Percentiles rank a stretch among this genome's conserved stretches.
These are phyloP conservation scores for Phytophthora pistaciae DNA, from an alignment of 352 stramenopile species.

Conservation along the genomic window DNA sequence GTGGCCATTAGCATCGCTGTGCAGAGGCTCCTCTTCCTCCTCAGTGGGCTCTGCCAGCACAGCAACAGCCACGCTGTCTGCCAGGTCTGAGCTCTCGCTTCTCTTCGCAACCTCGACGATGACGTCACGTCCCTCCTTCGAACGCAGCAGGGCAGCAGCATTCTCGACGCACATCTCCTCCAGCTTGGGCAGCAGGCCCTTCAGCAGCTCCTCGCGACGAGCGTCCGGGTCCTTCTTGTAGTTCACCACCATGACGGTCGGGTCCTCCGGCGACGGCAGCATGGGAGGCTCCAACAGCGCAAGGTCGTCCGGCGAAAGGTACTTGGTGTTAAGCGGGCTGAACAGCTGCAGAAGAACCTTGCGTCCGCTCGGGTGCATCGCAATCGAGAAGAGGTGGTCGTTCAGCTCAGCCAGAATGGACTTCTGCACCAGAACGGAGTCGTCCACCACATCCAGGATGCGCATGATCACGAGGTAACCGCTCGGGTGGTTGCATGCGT, in stretches of 20 bases:
- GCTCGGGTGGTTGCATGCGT: slow-evolving; percentile 91
- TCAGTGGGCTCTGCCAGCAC: slow-evolving; percentile 50
- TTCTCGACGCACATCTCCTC: slow-evolving; percentile 80
- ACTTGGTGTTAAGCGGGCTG: slow-evolving; percentile 85
- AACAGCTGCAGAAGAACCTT: slow-evolving; percentile 87
- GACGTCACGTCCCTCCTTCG: slow-evolving; percentile 84
- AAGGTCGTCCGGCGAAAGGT: slow-evolving; percentile 84
- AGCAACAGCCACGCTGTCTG: slow-evolving; percentile 53
- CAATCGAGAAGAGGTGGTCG: slow-evolving; percentile 74
- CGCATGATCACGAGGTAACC: slow-evolving; percentile 92
- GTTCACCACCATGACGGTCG: slow-evolving; percentile 72
- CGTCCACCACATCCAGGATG: slow-evolving; percentile 91
- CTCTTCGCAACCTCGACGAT: slow-evolving; percentile 85
- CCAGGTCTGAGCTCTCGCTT: slow-evolving; percentile 58
- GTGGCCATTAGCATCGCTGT: slow-evolving; percentile 80
- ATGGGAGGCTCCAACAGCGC: slow-evolving; percentile 76
- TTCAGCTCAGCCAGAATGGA: slow-evolving; percentile 86
- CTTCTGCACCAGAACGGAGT: slow-evolving; percentile 93
- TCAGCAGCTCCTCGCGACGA: slow-evolving; percentile 80
- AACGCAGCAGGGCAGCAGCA: slow-evolving; percentile 70
- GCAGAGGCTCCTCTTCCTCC: slow-evolving; percentile 64
- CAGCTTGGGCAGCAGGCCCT: slow-evolving; percentile 83
- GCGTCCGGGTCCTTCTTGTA: slow-evolving; percentile 90
- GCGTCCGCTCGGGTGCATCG: slow-evolving; percentile 75
- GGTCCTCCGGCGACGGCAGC: slow-evolving; percentile 71